These are phyloP conservation scores for Sesbania bispinosa DNA, from an alignment of 306 rosid species.

Conservation along the genomic window DNA sequence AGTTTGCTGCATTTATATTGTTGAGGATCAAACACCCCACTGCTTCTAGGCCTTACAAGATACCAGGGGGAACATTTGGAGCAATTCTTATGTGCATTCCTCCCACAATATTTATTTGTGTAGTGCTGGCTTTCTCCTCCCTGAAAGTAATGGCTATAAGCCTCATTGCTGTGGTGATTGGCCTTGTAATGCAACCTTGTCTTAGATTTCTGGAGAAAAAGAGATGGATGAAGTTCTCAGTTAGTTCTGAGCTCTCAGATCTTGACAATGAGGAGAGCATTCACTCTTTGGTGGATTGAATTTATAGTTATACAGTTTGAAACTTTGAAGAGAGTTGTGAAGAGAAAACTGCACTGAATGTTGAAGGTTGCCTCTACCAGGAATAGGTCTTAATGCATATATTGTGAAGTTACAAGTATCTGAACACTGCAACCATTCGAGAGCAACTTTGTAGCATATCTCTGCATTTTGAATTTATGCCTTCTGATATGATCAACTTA, in stretches of 20 bases:
- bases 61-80: slow-evolving; percentile 60
- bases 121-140: slow-evolving; percentile 58
- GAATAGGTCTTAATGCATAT: too few species aligned
- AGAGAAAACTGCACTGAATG: background rate
- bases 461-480: too few species aligned
- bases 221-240: slow-evolving; percentile 64
- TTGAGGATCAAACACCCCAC: slow-evolving; percentile 60
- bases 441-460: too few species aligned
- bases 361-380: too few species aligned
- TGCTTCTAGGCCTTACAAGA: slow-evolving; percentile 63
- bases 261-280: slow-evolving; percentile 29
- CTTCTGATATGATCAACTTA: too few species aligned
- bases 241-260: slow-evolving; percentile 46
- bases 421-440: too few species aligned
- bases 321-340: background rate
- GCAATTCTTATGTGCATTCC: slow-evolving; percentile 61
- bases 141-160: slow-evolving; percentile 50
- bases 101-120: slow-evolving; percentile 59
- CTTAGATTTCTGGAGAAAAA: slow-evolving; percentile 47
- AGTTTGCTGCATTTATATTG: slow-evolving; percentile 64
- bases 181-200: slow-evolving; percentile 60
- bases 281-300: slow-evolving; percentile 21
- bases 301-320: too few species aligned
- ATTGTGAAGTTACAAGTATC: too few species aligned
- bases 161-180: slow-evolving; percentile 51